Conservation (phyloP, 2,329 filamentous ascomycete genomes). For the Monosporascus sp. region DNA sequence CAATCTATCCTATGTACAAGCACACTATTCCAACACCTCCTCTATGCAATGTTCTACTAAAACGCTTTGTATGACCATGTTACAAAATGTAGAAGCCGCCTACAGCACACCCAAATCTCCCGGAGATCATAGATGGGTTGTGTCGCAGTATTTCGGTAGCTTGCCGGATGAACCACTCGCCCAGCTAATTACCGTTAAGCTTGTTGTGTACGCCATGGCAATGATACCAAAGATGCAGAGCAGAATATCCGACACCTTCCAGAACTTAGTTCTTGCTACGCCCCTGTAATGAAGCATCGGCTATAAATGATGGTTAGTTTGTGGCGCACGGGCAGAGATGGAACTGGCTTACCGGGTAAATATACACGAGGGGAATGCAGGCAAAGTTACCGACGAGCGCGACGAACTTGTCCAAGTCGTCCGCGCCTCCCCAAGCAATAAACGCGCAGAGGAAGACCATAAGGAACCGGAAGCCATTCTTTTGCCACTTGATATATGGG, state of each 20-base stretch:
- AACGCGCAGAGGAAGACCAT: slow-evolving; percentile 80
- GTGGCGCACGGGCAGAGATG: too few species aligned
- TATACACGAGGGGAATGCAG: slow-evolving; percentile 93
- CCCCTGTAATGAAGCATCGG: slow-evolving; percentile 85
- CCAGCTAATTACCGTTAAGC: slow-evolving; percentile 85
- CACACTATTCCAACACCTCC: background rate
- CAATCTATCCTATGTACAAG: background rate
- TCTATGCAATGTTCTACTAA: background rate
- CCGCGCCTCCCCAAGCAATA: slow-evolving; percentile 88
- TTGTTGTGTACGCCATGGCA: slow-evolving; percentile 90
- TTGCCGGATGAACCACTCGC: slow-evolving; percentile 48
- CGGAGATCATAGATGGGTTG: slow-evolving; percentile 20
- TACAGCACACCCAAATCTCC: background rate
- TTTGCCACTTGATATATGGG: slow-evolving; percentile 98
- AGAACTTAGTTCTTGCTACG: slow-evolving; percentile 64
- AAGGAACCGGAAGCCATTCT: slow-evolving; percentile 94
- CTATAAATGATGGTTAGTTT: slow-evolving; percentile 44
- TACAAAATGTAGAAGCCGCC: too few species aligned
- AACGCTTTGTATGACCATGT: background rate
- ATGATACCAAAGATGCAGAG: slow-evolving; percentile 79
- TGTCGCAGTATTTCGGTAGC: slow-evolving; percentile 52
- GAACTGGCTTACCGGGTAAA: slow-evolving; percentile 77
- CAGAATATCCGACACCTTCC: slow-evolving; percentile 66
- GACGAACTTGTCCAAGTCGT: slow-evolving; percentile 95
- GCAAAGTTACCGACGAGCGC: slow-evolving; percentile 95